phyloP scores from a whole-genome alignment of 2,329 filamentous ascomycete genomes.

The Amauroascus niger region DNA sequence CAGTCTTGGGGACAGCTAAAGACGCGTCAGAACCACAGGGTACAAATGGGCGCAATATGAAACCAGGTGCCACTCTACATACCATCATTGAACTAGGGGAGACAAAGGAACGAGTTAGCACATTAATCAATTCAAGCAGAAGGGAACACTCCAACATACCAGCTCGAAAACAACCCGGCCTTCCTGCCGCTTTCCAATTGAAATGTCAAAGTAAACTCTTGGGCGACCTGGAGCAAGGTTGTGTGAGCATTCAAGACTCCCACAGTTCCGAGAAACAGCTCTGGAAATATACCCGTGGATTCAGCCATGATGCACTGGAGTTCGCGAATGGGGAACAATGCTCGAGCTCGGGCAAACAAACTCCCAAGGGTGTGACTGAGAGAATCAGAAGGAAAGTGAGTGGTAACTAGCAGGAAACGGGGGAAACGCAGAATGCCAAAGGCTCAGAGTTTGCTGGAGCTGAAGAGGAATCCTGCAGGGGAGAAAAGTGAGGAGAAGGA shows the following conservation, averaged over 20 bases:
- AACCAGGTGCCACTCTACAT: background rate
- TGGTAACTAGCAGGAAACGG: background rate
- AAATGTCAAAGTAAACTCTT: conserved; percentile 88
- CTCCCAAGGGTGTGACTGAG: background rate
- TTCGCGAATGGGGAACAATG: background rate
- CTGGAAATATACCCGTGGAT: conserved; percentile 23
- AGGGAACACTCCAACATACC: conserved; percentile 35
- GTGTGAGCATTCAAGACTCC: background rate
- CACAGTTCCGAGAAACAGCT: background rate
- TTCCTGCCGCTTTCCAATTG: conserved; percentile 61
- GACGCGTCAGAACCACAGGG: background rate
- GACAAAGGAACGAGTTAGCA: background rate
- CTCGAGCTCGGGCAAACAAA: background rate
- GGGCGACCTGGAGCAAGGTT: conserved; percentile 47
- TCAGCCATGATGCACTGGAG: conserved; percentile 28
- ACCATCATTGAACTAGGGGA: conserved; percentile 42
- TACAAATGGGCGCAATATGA: background rate
- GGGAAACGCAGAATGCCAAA: background rate
- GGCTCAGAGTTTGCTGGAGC: background rate
- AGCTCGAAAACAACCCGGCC: conserved; percentile 85
- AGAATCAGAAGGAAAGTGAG: background rate
- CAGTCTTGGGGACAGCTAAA: conserved; percentile 66
- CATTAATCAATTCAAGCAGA: background rate
- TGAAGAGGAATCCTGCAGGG: background rate
- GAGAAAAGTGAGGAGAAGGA: background rate